Percentiles rank a stretch among this genome's conserved stretches.
Evolutionary conservation across 192 early-diverging fungal species (phyloP).

Genomic region (Diversispora eburnea): DNA sequence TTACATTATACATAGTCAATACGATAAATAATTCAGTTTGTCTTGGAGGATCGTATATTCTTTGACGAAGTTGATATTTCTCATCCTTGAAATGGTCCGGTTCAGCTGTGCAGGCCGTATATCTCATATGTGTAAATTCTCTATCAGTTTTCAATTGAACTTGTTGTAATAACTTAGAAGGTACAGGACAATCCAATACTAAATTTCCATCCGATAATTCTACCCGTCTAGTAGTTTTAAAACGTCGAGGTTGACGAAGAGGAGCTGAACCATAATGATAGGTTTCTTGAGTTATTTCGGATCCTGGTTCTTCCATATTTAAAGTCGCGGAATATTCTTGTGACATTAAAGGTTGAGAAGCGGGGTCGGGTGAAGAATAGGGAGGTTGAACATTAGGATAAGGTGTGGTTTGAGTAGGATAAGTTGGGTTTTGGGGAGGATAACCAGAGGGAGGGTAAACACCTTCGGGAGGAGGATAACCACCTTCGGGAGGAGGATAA

Average conservation of each 20-base stretch:
- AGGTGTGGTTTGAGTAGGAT: not conserved
- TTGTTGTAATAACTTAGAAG: constrained; percentile 48
- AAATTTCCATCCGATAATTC: constrained; percentile 68
- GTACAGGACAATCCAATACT: constrained; percentile 71
- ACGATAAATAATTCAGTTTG: constrained; percentile 78
- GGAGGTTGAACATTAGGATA: not conserved
- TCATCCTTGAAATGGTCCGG: constrained; percentile 76
- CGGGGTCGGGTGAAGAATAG: not conserved
- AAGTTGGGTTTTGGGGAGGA: not conserved
- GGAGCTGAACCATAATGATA: constrained; percentile 45
- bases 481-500: not conserved
- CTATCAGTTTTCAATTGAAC: constrained; percentile 55
- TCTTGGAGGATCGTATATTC: constrained; percentile 46
- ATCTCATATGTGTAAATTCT: constrained; percentile 92
- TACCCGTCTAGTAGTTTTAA: constrained; percentile 50
- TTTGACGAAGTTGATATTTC: constrained; percentile 72
- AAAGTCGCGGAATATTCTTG: not conserved
- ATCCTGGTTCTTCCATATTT: not conserved
- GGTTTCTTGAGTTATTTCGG: not conserved
- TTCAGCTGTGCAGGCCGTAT: constrained; percentile 88
- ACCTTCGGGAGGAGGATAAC: not conserved
- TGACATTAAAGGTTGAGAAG: constrained; percentile 7
- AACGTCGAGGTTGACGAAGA: constrained; percentile 44
- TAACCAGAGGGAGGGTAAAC: not conserved
- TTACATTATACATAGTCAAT: constrained; percentile 79